A percentile compares a stretch with the other conserved stretches of the same genome.
These are phyloP conservation scores for Ascochyta pisi DNA, from an alignment of 2,329 filamentous ascomycete species.

Conservation along the genomic window DNA sequence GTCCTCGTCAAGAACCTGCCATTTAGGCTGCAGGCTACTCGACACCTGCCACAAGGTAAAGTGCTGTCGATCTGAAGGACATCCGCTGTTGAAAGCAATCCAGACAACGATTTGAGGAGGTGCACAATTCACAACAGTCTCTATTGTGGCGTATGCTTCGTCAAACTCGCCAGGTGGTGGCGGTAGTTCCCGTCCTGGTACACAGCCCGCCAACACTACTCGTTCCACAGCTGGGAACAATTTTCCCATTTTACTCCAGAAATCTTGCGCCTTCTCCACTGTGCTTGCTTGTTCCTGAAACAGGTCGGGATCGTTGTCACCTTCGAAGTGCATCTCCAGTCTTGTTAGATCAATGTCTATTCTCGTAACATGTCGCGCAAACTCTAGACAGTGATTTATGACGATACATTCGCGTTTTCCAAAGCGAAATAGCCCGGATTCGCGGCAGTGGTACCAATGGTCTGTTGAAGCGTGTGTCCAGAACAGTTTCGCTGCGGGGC, in stretches of 20 bases:
- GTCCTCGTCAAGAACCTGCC: background rate
- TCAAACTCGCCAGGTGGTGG: too few relatives aligned
- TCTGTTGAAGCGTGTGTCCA: background rate
- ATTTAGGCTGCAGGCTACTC: background rate
- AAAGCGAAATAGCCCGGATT: background rate
- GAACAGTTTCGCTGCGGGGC: constrained; percentile 8
- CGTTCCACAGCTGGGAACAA: background rate
- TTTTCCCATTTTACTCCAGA: background rate
- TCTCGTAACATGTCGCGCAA: background rate
- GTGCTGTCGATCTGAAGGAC: background rate
- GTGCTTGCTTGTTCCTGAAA: background rate
- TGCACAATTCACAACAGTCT: background rate
- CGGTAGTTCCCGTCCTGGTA: background rate
- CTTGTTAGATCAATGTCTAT: background rate
- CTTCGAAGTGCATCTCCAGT: background rate
- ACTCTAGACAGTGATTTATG: background rate
- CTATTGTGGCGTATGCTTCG: background rate
- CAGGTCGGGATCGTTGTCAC: background rate
- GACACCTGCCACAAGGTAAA: background rate
- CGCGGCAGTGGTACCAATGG: constrained; percentile 2
- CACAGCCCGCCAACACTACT: background rate
- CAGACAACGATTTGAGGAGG: background rate
- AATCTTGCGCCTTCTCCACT: background rate
- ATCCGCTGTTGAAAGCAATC: background rate
- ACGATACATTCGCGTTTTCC: background rate